phyloP scores from a whole-genome alignment of 1,284 basidiomycete species.

The Puccinia triticina region DNA sequence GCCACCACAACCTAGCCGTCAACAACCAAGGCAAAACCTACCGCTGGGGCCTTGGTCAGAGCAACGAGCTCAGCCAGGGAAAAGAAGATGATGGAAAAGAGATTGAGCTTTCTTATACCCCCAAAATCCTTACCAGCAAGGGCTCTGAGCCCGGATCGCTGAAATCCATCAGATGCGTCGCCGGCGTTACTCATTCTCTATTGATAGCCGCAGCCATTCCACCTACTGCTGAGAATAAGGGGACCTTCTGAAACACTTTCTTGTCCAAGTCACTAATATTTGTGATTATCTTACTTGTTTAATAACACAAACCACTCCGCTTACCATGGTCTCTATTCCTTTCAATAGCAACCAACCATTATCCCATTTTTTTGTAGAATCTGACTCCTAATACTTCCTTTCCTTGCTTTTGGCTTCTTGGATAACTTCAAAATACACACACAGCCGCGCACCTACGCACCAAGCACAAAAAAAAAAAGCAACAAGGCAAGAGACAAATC shows the following conservation, averaged over 20 bases:
- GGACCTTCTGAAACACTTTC: neutral
- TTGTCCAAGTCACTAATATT: neutral
- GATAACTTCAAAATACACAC: too few species aligned
- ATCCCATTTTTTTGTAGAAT: too few species aligned
- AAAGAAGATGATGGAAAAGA: constrained; percentile 41
- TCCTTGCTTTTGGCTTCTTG: too few species aligned
- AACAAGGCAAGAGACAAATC: too few species aligned
- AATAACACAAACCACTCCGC: too few species aligned
- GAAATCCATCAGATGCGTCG: constrained; percentile 40
- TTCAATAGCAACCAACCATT: too few species aligned
- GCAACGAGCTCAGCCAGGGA: constrained; percentile 45
- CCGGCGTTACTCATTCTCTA: constrained; percentile 43
- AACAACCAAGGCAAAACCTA: constrained; percentile 77
- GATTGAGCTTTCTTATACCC: constrained; percentile 24
- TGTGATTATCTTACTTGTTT: too few species aligned
- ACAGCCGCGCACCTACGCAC: too few species aligned
- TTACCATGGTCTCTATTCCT: too few species aligned
- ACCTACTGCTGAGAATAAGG: constrained; percentile 13
- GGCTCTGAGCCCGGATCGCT: constrained; percentile 14
- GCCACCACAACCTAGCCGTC: constrained; percentile 80
- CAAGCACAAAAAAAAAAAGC: too few species aligned
- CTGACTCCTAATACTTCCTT: too few species aligned
- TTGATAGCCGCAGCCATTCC: constrained; percentile 16
- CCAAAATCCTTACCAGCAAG: constrained; percentile 23
- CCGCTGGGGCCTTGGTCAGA: constrained; percentile 69